Evolutionary conservation across 2,329 filamentous ascomycete genomes (phyloP).

Genomic region (Pseudocercospora musae): DNA sequence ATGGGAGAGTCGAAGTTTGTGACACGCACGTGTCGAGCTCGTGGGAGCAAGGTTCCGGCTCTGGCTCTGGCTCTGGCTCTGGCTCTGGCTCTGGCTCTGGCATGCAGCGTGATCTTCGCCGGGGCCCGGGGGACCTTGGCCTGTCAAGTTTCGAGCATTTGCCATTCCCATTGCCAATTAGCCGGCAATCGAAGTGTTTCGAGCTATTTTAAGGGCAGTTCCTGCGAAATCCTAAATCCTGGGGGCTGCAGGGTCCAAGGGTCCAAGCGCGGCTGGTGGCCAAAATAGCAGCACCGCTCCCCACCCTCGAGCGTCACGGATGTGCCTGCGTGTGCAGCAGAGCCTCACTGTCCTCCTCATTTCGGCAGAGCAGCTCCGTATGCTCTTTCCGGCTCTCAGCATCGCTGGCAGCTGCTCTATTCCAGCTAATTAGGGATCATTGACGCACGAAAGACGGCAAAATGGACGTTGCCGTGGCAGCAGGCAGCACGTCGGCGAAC

Average conservation of each 20-base stretch:
- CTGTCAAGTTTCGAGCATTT: neutral
- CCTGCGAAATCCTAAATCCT: too few species aligned
- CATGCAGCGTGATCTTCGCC: too few species aligned
- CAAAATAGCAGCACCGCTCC: slow-evolving; percentile 21
- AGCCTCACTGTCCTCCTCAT: slow-evolving; percentile 5
- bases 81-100: too few species aligned
- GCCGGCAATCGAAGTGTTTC: neutral
- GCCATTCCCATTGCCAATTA: too few species aligned
- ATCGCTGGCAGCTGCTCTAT: neutral
- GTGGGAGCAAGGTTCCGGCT: slow-evolving; percentile 16
- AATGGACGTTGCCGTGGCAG: neutral
- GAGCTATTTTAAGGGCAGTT: neutral
- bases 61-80: too few species aligned
- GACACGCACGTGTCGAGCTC: slow-evolving; percentile 9
- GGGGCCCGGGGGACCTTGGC: too few species aligned
- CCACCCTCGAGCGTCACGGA: neutral
- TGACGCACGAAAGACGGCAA: neutral
- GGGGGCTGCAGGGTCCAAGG: too few species aligned
- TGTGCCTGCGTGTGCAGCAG: neutral
- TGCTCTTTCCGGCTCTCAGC: slow-evolving; percentile 1
- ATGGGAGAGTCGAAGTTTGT: neutral
- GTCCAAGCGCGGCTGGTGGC: neutral
- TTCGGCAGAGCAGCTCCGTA: neutral
- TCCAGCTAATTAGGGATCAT: slow-evolving; percentile 12
- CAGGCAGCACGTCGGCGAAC: too few species aligned